Conservation (phyloP, 495 filamentous ascomycete genomes). For the Neurospora sp. region DNA sequence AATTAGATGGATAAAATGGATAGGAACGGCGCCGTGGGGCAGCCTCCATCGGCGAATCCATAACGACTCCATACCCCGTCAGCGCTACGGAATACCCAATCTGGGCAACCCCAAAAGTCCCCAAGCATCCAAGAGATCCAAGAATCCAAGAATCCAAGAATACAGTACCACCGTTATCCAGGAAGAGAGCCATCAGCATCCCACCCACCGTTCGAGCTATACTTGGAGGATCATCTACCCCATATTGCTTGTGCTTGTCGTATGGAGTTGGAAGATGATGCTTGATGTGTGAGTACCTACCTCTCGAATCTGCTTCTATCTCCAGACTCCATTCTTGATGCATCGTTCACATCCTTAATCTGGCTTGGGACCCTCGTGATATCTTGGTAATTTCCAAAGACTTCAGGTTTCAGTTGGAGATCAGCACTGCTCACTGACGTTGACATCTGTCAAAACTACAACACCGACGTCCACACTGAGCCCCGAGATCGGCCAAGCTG, state of each 20-base stretch:
- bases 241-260: neutral
- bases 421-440: neutral
- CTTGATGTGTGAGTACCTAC: neutral
- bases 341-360: neutral
- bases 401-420: neutral
- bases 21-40: neutral
- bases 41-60: neutral
- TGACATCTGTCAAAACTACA: neutral
- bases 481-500: neutral
- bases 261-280: neutral
- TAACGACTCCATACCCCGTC: neutral
- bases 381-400: neutral
- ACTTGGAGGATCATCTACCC: neutral
- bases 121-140: neutral
- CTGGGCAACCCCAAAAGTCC: neutral
- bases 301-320: neutral
- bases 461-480: neutral
- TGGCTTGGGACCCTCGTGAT: neutral
- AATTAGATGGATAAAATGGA: neutral
- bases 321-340: neutral
- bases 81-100: neutral
- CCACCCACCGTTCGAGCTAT: neutral
- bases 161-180: neutral
- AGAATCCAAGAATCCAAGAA: neutral
- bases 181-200: neutral